Base-by-base conservation (phyloP, 768 basidiomycete genomes). In the Kwoniella mangroviensis region DNA sequence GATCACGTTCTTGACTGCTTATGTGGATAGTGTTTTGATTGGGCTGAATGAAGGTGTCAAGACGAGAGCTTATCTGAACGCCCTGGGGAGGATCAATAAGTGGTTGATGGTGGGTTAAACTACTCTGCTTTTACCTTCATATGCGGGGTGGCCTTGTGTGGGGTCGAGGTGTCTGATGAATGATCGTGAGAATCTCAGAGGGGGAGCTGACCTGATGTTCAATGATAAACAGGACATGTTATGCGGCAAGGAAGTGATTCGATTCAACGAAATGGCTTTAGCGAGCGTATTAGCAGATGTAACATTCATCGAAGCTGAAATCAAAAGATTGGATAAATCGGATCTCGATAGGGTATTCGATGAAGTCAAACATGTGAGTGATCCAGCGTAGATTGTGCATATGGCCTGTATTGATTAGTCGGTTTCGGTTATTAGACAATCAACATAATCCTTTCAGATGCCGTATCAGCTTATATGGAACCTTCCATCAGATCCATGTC, bases 1-100 rank as follows among this genome's bases (percentile, higher is more conserved):
- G 77, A 88, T 96, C 81, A 94, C 94, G 81, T 99, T 95, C 92
- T 87, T 98, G 63, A 95, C 91, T 49, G 97, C 95, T 1, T 92
- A 97, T 65, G 93, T 99, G 58, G 97, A 98, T 67, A 81, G 79
- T 55, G 84, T 84, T 2, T 82, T 93, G 89, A 68, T 89, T 90
- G 74, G 88, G 87, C 69, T 98, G 84, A 90, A 92, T 66, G 92
- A 94, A 67, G 84, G 85, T 11, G 90, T 93, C 85, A 95, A 94
- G 83, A 91, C 93, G 63, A 90, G 92, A 73, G 93, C 92, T 11
- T 99, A 97, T 82, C 88, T 88, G 72, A 90, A 89, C 54, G 95
- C 97, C 15, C 86, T 96, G n/a, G 86, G 88, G 41, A 93, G 97
- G 77, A 92, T 97, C 67, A 90, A 92, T 0, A 89, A 90, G 67